These are phyloP conservation scores for Discostella pseudostelligera DNA, from an alignment of 108 stramenopile species.

Conservation along the genomic window DNA sequence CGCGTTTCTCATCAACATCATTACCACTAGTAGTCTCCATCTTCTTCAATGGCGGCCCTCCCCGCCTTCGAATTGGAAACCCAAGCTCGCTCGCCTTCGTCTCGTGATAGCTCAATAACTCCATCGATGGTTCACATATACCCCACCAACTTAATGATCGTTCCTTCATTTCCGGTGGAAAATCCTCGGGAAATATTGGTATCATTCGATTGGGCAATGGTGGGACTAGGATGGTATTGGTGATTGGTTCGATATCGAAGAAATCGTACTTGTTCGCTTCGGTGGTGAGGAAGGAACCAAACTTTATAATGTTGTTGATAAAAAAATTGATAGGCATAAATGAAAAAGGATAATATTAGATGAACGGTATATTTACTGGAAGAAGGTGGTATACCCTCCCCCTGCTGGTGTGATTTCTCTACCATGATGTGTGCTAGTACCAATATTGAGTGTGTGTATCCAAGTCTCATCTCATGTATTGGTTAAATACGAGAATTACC, in stretches of 20 bases:
- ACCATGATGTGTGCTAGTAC: no score
- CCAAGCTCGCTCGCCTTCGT: conserved; percentile 22
- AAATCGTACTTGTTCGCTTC: conserved; percentile 31
- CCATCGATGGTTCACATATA: conserved; percentile 23
- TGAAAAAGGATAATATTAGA: background rate
- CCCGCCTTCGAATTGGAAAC: conserved; percentile 16
- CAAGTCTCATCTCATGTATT: no score
- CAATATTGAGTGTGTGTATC: no score
- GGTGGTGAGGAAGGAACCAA: conserved; percentile 41
- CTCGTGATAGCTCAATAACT: conserved; percentile 30
- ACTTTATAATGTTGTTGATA: conserved; percentile 12
- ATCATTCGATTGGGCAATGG: conserved; percentile 36
- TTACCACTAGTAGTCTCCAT: background rate
- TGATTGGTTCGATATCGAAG: conserved; percentile 29
- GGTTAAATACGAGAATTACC: no score
- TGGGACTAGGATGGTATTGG: conserved; percentile 21
- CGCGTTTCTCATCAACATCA: background rate
- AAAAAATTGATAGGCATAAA: background rate
- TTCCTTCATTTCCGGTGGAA: conserved; percentile 33
- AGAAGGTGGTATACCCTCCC: no score
- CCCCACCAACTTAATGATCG: conserved; percentile 51
- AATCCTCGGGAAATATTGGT: conserved; percentile 51
- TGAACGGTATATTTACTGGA: no score
- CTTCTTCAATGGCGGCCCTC: background rate
- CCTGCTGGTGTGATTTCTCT: no score